Evolutionary conservation across 257 asterid species (phyloP), one percentile per base, ranked within the genome.

Genomic region (Jacaranda mimosifolia): DNA sequence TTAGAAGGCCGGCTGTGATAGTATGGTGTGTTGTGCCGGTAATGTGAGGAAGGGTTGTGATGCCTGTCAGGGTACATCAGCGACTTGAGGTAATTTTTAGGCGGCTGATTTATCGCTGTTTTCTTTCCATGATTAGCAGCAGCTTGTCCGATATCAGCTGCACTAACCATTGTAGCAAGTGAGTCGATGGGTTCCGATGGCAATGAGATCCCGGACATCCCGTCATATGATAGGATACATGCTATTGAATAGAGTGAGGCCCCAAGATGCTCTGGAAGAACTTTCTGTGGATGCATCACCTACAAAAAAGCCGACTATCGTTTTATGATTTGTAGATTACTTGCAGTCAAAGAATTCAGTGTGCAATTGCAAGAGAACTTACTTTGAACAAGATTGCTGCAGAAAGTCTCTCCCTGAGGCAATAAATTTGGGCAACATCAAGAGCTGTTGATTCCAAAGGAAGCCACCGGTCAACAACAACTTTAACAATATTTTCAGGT

Each of bases 351-450:
- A 26, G 32, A 26, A 26, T 26, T 26, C 32, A 26, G 32, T 0
- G 32, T 26, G 32, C 1, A 26, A 26, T 3, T 42, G 9, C 46
- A 19, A 26, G 8, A 51, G 45, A 65, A 60, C 21, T 80, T 88
- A 93, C 98, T 74, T 88, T 91, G 86, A 84, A 90, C 68, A 87
- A 72, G 75, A 95, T 82, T 72, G 97, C 94, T 17, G 96, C 89
- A 70, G 91, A 74, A 19, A 95, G 85, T 77, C 99, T 89, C 91
- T 95, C 98, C 83, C 98, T 76, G 46, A 95, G 85, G 85, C 97
- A 95, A 91, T 93, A 91, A 18, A 95, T 85, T 81, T 95, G 97
- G 80, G 99, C 97, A 72, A 92, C 97, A 69, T 93, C 96, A 67
- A 95, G 94, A 43, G 98, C 97, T 7, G 77, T 84, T 4, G 93